phyloP scores from a whole-genome alignment of 2,329 filamentous ascomycete genomes.

The Helotiales sp. region DNA sequence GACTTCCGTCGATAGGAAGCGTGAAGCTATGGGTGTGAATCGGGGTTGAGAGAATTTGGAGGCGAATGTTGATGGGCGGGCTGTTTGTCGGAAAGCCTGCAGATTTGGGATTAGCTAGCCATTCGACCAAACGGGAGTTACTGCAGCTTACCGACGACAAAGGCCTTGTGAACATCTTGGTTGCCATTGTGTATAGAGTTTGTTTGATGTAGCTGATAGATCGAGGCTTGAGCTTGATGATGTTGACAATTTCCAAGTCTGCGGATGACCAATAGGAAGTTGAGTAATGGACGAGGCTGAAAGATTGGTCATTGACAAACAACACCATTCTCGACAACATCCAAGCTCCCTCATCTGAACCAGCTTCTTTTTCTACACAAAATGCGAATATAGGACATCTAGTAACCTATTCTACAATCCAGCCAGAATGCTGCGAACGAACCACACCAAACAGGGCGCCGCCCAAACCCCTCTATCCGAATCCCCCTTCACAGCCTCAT shows the following conservation, averaged over 20 bases:
- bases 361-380: not conserved
- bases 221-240: slow-evolving; percentile 13
- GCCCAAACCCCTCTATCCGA: slow-evolving; percentile 10
- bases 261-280: slow-evolving; percentile 38
- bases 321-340: not conserved
- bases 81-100: slow-evolving; percentile 48
- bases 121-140: not conserved
- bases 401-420: not conserved
- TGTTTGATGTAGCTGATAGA: not conserved
- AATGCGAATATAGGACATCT: not conserved
- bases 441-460: slow-evolving; percentile 25
- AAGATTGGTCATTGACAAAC: not conserved
- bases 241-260: not conserved
- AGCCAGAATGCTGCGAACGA: slow-evolving; percentile 32
- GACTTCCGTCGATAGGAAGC: slow-evolving; percentile 81
- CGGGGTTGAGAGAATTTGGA: slow-evolving; percentile 20
- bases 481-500: slow-evolving; percentile 37
- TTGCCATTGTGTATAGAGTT: slow-evolving; percentile 7
- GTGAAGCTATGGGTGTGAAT: slow-evolving; percentile 44
- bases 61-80: slow-evolving; percentile 21
- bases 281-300: slow-evolving; percentile 36
- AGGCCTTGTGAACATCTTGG: slow-evolving; percentile 39
- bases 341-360: not conserved
- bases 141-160: slow-evolving; percentile 37
- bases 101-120: slow-evolving; percentile 23